These are phyloP conservation scores for Phytophthora colocasiae DNA, from an alignment of 352 stramenopile species.

Conservation along the genomic window DNA sequence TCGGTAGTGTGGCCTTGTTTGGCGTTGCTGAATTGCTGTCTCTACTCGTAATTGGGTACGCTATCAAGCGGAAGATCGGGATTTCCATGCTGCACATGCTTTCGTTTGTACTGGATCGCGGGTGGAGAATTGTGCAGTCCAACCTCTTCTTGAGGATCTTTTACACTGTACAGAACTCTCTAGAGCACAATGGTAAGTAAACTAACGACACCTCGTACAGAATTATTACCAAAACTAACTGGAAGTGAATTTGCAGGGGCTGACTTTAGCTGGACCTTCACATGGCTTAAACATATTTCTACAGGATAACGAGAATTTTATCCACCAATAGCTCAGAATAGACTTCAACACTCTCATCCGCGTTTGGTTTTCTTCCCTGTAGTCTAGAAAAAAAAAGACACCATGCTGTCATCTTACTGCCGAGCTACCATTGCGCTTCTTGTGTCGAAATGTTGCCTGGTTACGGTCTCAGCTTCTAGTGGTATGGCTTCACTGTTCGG, in stretches of 20 bases:
- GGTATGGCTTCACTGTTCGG: constrained; percentile 19
- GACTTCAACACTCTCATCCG: too few species aligned
- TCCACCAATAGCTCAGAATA: background rate
- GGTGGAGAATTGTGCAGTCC: constrained; percentile 18
- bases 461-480: constrained; percentile 1
- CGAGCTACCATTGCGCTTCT: too few species aligned
- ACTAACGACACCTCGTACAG: too few species aligned
- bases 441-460: too few species aligned
- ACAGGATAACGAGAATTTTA: background rate
- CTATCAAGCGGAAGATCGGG: constrained; percentile 16
- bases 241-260: constrained; percentile 4
- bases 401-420: too few species aligned
- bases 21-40: constrained; percentile 19
- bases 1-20: constrained; percentile 10
- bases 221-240: background rate
- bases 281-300: constrained; percentile 19
- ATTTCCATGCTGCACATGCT: constrained; percentile 26
- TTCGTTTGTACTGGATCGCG: constrained; percentile 21
- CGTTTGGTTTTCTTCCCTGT: too few species aligned
- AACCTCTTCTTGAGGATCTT: constrained; percentile 30
- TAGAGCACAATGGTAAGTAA: constrained; percentile 21
- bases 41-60: constrained; percentile 1
- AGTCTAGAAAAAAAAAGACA: too few species aligned
- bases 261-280: constrained; percentile 29
- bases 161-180: constrained; percentile 33